phyloP scores from a whole-genome alignment of 495 filamentous ascomycete genomes.

The Echria macrotheca region DNA sequence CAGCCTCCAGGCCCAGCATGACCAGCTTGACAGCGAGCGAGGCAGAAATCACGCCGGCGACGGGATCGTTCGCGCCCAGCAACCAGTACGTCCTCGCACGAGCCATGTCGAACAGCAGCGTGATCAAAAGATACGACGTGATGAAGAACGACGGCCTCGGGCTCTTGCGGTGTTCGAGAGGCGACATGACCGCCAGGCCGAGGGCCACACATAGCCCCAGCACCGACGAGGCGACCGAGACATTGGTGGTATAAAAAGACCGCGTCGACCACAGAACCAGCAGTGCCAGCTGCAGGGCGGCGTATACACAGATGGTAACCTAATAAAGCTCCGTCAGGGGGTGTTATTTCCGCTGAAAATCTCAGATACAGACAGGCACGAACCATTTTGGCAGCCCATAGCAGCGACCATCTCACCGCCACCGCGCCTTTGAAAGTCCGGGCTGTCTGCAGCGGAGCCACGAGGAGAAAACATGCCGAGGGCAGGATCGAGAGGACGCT shows the following conservation, averaged over 20 bases:
- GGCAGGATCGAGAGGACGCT: not conserved
- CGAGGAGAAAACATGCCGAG: not conserved
- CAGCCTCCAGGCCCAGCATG: conserved; percentile 37
- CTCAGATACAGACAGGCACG: too few relatives aligned
- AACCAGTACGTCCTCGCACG: not conserved
- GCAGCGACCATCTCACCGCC: not conserved
- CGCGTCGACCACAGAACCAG: not conserved
- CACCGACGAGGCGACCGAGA: not conserved
- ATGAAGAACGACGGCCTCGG: not conserved
- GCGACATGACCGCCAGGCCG: not conserved
- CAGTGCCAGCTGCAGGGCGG: conserved; percentile 8
- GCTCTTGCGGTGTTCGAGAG: conserved; percentile 1
- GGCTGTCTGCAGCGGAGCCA: not conserved
- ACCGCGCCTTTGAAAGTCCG: not conserved
- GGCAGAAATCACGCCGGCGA: not conserved
- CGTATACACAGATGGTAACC: not conserved
- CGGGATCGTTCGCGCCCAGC: not conserved
- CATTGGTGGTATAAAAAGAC: not conserved
- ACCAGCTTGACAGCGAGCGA: not conserved
- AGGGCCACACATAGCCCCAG: not conserved
- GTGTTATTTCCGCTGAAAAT: too few relatives aligned
- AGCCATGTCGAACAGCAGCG: not conserved
- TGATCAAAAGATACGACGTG: not conserved
- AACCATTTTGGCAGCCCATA: not conserved
- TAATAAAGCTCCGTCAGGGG: not conserved